Evolutionary conservation across 164 flowering plant genomes (phyloP), one percentile per base, ranked within the genome.

Genomic region (Brasenia schreberi): DNA sequence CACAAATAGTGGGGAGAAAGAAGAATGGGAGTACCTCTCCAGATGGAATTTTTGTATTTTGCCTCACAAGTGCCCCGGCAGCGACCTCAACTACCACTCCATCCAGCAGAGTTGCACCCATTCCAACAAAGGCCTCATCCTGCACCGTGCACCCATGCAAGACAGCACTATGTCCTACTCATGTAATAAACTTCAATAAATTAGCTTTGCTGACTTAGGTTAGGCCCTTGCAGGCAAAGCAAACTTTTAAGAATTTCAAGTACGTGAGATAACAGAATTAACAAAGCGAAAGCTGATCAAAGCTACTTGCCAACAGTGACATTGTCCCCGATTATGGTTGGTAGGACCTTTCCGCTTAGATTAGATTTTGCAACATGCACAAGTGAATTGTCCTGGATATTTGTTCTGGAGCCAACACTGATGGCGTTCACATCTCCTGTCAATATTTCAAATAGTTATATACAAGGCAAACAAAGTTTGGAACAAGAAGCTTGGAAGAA

Each of bases 361-460:
- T 93, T 93, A 33, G 96, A 87, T 76, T 88, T 90, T 49, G 97
- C 98, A 42, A 90, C 98, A 77, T 93, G 98, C 70, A 93, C 96
- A 71, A 93, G 88, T 72, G 97, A 84, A 70, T 90, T 87, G 75
- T 93, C 98, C 69, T 93, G 98, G 69, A 93, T 90, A 74, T 90
- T 93, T 56, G 92, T 90, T 70, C 96, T 88, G 69, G 92, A 77
- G 43, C 98, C 97, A 70, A 94, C 76, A 64, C 83, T 87, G 71
- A 94, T 82, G 79, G 78, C 83, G 79, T 94, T 94, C 44, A 80
- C 98, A 77, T 94, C 98, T 70, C 98, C 98, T 93, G 73, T 23
- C 19, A 45, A 17, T 52, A 65, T 11, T 56, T 56, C 60, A 56
- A 12, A 56, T 12, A 12, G 60, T 56, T 12, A 56, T n/a, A 56